These are phyloP conservation scores for Castanea mollissima DNA, from an alignment of 306 rosid species.

Conservation along the genomic window DNA sequence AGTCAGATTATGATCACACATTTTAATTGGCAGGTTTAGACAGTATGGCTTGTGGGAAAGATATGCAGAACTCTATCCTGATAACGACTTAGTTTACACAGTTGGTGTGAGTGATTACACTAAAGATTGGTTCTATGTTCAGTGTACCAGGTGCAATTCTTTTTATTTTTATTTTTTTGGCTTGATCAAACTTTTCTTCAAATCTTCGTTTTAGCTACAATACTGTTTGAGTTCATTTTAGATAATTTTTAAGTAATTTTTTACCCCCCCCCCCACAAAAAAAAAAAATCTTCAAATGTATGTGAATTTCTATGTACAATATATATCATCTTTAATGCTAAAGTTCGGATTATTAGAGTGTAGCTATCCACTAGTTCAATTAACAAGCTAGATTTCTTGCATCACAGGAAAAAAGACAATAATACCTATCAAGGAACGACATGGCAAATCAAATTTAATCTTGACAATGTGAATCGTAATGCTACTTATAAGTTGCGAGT, in stretches of 20 bases:
- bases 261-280: too few species aligned
- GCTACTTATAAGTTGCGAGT: slow-evolving; percentile 61
- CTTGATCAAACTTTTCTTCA: neutral
- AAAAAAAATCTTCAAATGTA: too few species aligned
- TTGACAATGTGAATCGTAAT: slow-evolving; percentile 39
- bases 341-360: too few species aligned
- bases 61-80: slow-evolving; percentile 78
- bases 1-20: too few species aligned
- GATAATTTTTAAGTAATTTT: neutral
- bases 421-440: slow-evolving; percentile 87
- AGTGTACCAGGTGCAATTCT: slow-evolving; percentile 65
- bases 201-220: neutral
- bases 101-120: slow-evolving; percentile 63
- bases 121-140: slow-evolving; percentile 94
- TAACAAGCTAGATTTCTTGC: neutral
- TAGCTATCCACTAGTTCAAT: too few species aligned
- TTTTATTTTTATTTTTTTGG: neutral
- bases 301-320: too few species aligned
- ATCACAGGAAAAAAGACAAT: slow-evolving; percentile 60
- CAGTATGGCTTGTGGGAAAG: slow-evolving; percentile 96
- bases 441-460: slow-evolving; percentile 82
- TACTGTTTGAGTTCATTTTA: neutral
- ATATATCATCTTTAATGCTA: too few species aligned
- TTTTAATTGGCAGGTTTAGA: slow-evolving; percentile 55
- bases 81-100: slow-evolving; percentile 63